Evolutionary conservation across 805 yeast species (phyloP).

Genomic region (Candida endomychidarum): DNA sequence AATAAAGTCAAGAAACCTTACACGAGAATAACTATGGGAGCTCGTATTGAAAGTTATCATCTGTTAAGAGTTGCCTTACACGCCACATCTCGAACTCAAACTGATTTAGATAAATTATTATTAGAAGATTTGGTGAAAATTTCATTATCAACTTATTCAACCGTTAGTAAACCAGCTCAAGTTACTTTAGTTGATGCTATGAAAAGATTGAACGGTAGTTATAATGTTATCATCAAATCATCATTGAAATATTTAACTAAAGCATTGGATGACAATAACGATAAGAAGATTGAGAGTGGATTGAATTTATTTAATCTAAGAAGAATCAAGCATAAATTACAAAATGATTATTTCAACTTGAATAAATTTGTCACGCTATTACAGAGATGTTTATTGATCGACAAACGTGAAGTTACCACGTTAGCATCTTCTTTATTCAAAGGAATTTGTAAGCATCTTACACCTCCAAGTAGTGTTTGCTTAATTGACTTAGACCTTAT

Average conservation of each 20-base stretch:
- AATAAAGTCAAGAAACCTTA: constrained; percentile 64
- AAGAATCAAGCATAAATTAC: constrained; percentile 57
- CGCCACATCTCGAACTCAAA: constrained; percentile 70
- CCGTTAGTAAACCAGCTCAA: constrained; percentile 70
- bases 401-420: constrained; percentile 53
- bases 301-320: constrained; percentile 56
- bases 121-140: constrained; percentile 64
- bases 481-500: constrained; percentile 45
- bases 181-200: constrained; percentile 63
- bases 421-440: constrained; percentile 54
- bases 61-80: constrained; percentile 70
- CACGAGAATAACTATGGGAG: constrained; percentile 77
- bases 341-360: constrained; percentile 56
- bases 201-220: constrained; percentile 68
- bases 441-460: constrained; percentile 26
- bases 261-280: constrained; percentile 48
- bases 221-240: constrained; percentile 50
- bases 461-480: constrained; percentile 44
- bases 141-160: constrained; percentile 68
- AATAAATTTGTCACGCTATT: constrained; percentile 48
- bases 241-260: constrained; percentile 50
- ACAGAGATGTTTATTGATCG: constrained; percentile 54
- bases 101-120: constrained; percentile 60
- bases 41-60: constrained; percentile 72
- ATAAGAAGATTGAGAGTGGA: constrained; percentile 64